Evolutionary conservation across 2,329 filamentous ascomycete species (phyloP).

Genomic region (Trichoderma guizhouense): DNA sequence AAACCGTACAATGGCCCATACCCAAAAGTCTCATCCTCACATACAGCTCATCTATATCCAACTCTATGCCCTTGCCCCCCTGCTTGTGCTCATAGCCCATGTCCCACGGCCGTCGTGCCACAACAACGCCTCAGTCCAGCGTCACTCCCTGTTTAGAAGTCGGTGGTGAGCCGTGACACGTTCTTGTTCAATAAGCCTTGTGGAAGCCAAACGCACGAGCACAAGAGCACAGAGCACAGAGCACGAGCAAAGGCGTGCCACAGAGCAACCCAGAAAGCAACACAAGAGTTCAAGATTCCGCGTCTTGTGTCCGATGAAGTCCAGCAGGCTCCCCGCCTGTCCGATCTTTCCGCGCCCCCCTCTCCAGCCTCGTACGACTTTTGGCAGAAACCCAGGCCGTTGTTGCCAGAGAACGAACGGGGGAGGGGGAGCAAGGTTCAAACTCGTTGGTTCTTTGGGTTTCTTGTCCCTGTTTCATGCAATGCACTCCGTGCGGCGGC

Average conservation of each 20-base stretch:
- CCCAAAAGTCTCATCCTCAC: background rate
- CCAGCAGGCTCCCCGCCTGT: conserved; percentile 18
- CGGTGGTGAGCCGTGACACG: conserved; percentile 1
- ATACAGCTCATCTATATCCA: background rate
- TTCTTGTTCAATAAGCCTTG: conserved; percentile 1
- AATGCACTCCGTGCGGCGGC: background rate
- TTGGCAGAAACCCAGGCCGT: background rate
- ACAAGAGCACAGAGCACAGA: background rate
- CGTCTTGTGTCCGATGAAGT: conserved; percentile 20
- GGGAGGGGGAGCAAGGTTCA: background rate
- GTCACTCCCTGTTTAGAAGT: background rate
- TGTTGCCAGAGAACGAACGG: background rate
- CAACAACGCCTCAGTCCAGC: background rate
- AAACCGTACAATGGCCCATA: background rate
- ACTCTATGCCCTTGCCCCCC: background rate
- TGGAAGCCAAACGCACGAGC: background rate
- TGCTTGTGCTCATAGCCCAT: background rate
- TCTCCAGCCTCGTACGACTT: conserved; percentile 12
- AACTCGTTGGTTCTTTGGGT: background rate
- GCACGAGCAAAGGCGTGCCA: background rate
- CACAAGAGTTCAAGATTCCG: conserved; percentile 15
- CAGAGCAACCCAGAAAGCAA: conserved; percentile 6
- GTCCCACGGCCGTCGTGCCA: background rate
- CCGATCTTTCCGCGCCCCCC: conserved; percentile 14
- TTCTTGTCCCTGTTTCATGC: conserved; percentile 7